Evolutionary conservation across 2,329 filamentous ascomycete species (phyloP).

Genomic region (Diplodia scrobiculata): DNA sequence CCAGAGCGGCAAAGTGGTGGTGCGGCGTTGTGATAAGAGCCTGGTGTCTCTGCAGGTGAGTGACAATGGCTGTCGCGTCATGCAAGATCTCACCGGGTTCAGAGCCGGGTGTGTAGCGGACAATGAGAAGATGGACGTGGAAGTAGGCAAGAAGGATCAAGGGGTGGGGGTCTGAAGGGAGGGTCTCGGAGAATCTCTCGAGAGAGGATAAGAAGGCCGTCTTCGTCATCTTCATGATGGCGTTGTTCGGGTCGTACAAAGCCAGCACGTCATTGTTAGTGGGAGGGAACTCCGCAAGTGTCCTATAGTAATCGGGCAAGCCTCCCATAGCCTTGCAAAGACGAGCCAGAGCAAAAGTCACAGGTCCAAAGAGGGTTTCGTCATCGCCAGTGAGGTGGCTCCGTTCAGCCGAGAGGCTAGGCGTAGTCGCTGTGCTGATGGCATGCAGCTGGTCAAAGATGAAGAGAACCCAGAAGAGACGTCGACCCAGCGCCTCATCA

Average conservation of each 20-base stretch:
- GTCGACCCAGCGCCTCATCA: slow-evolving; percentile 37
- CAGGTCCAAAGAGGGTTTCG: slow-evolving; percentile 26
- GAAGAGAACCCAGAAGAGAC: slow-evolving; percentile 43
- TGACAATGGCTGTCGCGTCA: slow-evolving; percentile 39
- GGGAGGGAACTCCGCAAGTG: slow-evolving; percentile 36
- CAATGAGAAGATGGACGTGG: slow-evolving; percentile 42
- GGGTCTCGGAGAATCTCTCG: slow-evolving; percentile 39
- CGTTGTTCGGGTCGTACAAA: slow-evolving; percentile 35
- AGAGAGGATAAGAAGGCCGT: slow-evolving; percentile 39
- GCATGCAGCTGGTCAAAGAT: slow-evolving; percentile 45
- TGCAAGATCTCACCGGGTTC: slow-evolving; percentile 37
- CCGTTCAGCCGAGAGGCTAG: slow-evolving; percentile 39
- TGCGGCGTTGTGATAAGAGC: slow-evolving; percentile 41
- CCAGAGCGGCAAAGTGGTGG: slow-evolving; percentile 43
- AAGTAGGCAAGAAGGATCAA: slow-evolving; percentile 42
- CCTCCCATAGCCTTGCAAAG: slow-evolving; percentile 36
- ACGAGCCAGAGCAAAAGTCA: slow-evolving; percentile 44
- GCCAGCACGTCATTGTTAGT: slow-evolving; percentile 32
- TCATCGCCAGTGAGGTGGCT: slow-evolving; percentile 34
- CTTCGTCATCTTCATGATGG: slow-evolving; percentile 37
- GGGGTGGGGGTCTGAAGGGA: slow-evolving; percentile 36
- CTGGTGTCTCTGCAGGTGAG: slow-evolving; percentile 33
- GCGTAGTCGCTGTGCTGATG: slow-evolving; percentile 40
- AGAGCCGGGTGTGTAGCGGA: slow-evolving; percentile 37
- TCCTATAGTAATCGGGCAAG: slow-evolving; percentile 35